phyloP scores from a whole-genome alignment of 2,329 filamentous ascomycete species.

The Alternaria sp. region DNA sequence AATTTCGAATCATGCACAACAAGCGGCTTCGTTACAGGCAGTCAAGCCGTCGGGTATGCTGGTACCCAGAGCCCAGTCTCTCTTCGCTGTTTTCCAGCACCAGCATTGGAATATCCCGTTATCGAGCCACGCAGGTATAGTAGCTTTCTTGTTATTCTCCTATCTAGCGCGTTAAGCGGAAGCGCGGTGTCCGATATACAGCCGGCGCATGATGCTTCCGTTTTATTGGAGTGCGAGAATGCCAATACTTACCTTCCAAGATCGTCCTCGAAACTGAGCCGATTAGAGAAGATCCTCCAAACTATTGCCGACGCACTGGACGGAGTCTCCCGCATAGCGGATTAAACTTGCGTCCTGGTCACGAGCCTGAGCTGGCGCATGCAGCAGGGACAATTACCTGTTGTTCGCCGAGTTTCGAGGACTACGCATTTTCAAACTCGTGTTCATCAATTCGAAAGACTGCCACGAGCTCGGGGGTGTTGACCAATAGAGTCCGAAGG shows the following conservation, averaged over 20 bases:
- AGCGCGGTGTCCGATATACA: slow-evolving; percentile 13
- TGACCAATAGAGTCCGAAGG: slow-evolving; percentile 31
- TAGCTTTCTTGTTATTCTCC: slow-evolving; percentile 10
- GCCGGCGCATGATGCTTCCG: slow-evolving; percentile 21
- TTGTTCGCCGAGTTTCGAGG: slow-evolving; percentile 37
- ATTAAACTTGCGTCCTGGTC: slow-evolving; percentile 27
- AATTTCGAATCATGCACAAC: slow-evolving; percentile 17
- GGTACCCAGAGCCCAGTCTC: slow-evolving; percentile 34
- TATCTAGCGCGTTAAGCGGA: slow-evolving; percentile 20
- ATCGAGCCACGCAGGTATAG: slow-evolving; percentile 30
- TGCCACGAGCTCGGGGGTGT: slow-evolving; percentile 31
- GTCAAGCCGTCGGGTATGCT: slow-evolving; percentile 13
- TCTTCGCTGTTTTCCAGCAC: slow-evolving; percentile 32
- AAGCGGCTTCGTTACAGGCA: slow-evolving; percentile 17
- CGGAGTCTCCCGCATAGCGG: slow-evolving; percentile 27
- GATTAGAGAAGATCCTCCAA: slow-evolving; percentile 34
- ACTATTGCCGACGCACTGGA: slow-evolving; percentile 23
- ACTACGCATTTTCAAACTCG: slow-evolving; percentile 36
- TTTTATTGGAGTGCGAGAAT: slow-evolving; percentile 15
- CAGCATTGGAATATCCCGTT: slow-evolving; percentile 19
- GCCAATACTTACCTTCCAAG: slow-evolving; percentile 3
- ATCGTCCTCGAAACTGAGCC: slow-evolving; percentile 30
- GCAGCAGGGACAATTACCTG: slow-evolving; percentile 32
- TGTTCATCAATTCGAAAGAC: slow-evolving; percentile 38
- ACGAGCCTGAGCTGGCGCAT: slow-evolving; percentile 32